phyloP scores from a whole-genome alignment of 306 rosid species.

The Gastrolobium bilobum region DNA sequence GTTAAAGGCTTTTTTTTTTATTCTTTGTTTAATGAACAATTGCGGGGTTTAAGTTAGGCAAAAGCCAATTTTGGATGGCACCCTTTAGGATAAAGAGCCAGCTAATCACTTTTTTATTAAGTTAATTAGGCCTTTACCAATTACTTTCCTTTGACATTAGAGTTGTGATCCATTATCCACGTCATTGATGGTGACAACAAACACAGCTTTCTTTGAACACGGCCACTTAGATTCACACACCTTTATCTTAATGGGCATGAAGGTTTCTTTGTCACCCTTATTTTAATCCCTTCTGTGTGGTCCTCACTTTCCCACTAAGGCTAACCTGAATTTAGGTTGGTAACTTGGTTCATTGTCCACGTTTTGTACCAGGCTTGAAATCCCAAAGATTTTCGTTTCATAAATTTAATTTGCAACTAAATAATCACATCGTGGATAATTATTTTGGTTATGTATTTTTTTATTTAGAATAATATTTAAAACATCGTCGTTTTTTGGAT shows the following conservation, averaged over 20 bases:
- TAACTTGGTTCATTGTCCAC: conserved; percentile 15
- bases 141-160: conserved; percentile 49
- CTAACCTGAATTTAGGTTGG: conserved; percentile 15
- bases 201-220: conserved; percentile 47
- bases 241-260: conserved; percentile 20
- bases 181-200: conserved; percentile 48
- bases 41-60: conserved; percentile 39
- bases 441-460: neutral
- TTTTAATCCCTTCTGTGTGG: conserved; percentile 39
- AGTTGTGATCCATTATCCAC: conserved; percentile 45
- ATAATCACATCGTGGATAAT: neutral
- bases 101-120: conserved; percentile 44
- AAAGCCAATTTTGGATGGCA: conserved; percentile 52
- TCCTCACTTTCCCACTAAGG: conserved; percentile 43
- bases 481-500: too few relatives aligned
- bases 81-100: conserved; percentile 41
- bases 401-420: conserved; percentile 3
- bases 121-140: conserved; percentile 32
- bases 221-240: conserved; percentile 49
- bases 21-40: neutral
- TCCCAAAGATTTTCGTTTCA: neutral
- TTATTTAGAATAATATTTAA: too few relatives aligned
- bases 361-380: neutral
- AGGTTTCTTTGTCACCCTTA: conserved; percentile 20
- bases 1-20: neutral